Base-by-base conservation (phyloP, 2,329 filamentous ascomycete species). In the Scedosporium dehoogii region DNA sequence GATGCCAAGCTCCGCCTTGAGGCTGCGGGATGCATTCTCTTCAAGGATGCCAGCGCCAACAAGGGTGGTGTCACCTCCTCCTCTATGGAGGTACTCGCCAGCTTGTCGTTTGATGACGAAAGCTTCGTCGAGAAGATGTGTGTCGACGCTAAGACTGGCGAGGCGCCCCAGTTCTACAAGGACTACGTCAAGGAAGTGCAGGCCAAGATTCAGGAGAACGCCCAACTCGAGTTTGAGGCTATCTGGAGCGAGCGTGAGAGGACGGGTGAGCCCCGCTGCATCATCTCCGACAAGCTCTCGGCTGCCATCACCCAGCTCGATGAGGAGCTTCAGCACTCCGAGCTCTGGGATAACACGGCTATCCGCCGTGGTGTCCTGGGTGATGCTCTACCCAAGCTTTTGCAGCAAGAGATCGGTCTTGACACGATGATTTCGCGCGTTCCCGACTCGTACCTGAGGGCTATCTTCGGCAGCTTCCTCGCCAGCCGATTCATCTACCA, bases 21-120 rank as follows among this genome's bases (percentile, higher is more conserved):
- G 78, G 88, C 91, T 69, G 92, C 93, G n/a, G 94, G 94, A 64
- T 96, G 91, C 72, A 86, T 97, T 69, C 77, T 99, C 48, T 97
- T 92, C 87, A 99, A 99, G 79, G 94, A 99, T 74, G 94, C 94
- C 4, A 96, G 91, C 44, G 92, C 93, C 63, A 99, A 99, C 84
- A 99, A 99, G 82, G 94, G 94, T 67, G 94, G 94, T 73, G 94
- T 99, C 56, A 99, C 94, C 0, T 97, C 92, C 0, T 97, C 94
- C 0, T 97, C 94, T 0, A 86, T 97, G 38, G 94, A 99, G 72
- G 94, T 99, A 5, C 85, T 99, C 25, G 94, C 94, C 6, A 94
- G 92, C 14, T 82, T 99, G 63, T 94, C 92, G 48, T 97, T 99
- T 72, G 91, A 99, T 70, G 94, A 99, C 67, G 79, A 85, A 63